phyloP scores from a whole-genome alignment of 78 protist genomes.

The Dictyostelium capitatum region DNA sequence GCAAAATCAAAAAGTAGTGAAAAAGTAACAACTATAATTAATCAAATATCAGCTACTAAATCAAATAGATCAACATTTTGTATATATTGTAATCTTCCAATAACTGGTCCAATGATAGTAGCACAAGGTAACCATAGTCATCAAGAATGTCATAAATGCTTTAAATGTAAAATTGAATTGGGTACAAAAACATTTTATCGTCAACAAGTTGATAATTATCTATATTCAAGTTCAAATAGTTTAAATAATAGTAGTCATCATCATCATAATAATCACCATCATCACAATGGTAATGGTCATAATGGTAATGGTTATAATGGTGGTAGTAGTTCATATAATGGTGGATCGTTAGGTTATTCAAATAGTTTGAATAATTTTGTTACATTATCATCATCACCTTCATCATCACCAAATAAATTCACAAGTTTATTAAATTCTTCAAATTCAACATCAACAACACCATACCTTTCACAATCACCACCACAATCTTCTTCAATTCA shows the following conservation, averaged over 20 bases:
- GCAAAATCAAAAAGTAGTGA: slow-evolving; percentile 34
- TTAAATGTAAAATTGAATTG: slow-evolving; percentile 28
- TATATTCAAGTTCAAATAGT: background rate
- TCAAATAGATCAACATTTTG: slow-evolving; percentile 47
- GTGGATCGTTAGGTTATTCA: background rate
- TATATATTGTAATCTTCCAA: slow-evolving; percentile 50
- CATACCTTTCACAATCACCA: slow-evolving; percentile 14
- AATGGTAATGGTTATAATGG: background rate
- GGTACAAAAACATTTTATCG: slow-evolving; percentile 71
- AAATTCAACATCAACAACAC: too few relatives aligned
- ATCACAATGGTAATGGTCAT: background rate
- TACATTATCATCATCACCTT: slow-evolving; percentile 31
- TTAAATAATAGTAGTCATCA: background rate
- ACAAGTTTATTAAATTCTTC: background rate
- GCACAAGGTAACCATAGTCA: slow-evolving; percentile 68
- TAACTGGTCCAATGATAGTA: slow-evolving; percentile 42
- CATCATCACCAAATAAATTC: slow-evolving; percentile 18
- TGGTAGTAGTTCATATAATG: background rate
- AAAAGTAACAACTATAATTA: slow-evolving; percentile 28
- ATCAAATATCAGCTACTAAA: slow-evolving; percentile 31
- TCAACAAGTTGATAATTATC: slow-evolving; percentile 15
- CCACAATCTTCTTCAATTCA: background rate
- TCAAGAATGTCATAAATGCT: slow-evolving; percentile 59
- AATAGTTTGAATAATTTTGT: slow-evolving; percentile 23
- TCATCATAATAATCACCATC: background rate